Evolutionary conservation across 257 asterid genomes (phyloP), one percentile per base, ranked within the genome.

Genomic region (Solanum tacnaense): DNA sequence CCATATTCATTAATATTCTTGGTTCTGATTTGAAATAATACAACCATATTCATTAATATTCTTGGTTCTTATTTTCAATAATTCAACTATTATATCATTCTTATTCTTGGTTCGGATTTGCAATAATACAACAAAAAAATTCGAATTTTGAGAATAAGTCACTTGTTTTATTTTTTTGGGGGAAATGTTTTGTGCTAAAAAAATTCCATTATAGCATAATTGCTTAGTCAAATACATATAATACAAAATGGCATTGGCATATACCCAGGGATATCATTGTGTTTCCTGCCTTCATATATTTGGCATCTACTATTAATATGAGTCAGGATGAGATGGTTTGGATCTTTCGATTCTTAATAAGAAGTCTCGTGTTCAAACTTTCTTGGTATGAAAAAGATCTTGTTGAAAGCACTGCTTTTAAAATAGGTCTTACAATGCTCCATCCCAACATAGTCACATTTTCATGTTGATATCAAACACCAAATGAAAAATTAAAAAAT

Each of bases 331-430:
- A 13, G 18, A 68, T 68, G 9, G 2, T 68, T 27, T 4, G 4
- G 21, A 52, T 52, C 1, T 52, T 52, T 16, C 62, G 0, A 52
- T 68, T 7, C 2, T 27, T 27, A 27, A 1, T 68, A 0, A 27
- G 20, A 1, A 12, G 1, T 27, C 1, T 68, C 3, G 3, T 6
- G 9, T 68, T 68, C 0, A 27, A 0, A 49, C 1, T 27, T 0
- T 27, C 2, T 23, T 3, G 0, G 0, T 13, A 13, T 13, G 21
- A 6, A 27, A 68, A 68, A 68, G 2, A 68, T 6, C 8, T 5
- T 27, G 4, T 68, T 27, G 10, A 0, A 65, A 65, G 32, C 3
- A 0, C 0, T n/a, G 2, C 18, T 20, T 13, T 7, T 1, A 68
- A 68, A 68, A 68, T 27, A 29, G 1, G 1, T 27, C 5, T 6